Percentiles rank a stretch among this genome's conserved stretches.
phyloP scores from a whole-genome alignment of 2,329 filamentous ascomycete species.

The Fulvia fulva region DNA sequence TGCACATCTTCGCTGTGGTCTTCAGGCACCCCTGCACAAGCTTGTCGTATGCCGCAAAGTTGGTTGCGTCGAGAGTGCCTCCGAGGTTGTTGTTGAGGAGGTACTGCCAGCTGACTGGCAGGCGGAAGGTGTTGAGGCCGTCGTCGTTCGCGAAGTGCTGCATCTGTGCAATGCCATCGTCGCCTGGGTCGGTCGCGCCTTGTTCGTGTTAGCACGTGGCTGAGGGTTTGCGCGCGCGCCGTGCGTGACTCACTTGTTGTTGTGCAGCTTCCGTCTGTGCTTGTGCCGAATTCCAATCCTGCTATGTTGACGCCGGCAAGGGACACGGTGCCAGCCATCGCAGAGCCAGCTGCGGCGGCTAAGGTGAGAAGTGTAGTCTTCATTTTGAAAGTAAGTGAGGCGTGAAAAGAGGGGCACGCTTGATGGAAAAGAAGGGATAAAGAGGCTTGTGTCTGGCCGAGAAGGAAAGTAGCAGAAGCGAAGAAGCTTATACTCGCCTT shows the following conservation, averaged over 20 bases:
- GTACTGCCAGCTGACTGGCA: conserved; percentile 45
- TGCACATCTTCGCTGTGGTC: conserved; percentile 36
- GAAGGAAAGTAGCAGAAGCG: conserved; percentile 1
- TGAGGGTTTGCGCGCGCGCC: neutral
- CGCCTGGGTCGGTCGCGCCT: conserved; percentile 32
- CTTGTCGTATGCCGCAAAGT: conserved; percentile 28
- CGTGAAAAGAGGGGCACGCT: conserved; percentile 22
- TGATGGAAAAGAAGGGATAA: conserved; percentile 2
- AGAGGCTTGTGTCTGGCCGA: neutral
- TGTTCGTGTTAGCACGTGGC: neutral
- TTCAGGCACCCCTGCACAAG: conserved; percentile 30
- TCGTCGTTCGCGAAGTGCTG: conserved; percentile 54
- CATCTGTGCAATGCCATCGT: conserved; percentile 44
- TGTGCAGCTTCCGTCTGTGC: conserved; percentile 9
- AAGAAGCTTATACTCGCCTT: neutral
- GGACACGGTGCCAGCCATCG: conserved; percentile 23
- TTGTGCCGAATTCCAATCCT: conserved; percentile 33
- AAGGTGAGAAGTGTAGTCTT: conserved; percentile 21
- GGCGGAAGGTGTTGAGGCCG: conserved; percentile 54
- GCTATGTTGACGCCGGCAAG: conserved; percentile 33
- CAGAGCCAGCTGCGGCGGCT: conserved; percentile 18
- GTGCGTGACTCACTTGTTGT: neutral
- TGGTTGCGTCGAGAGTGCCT: conserved; percentile 23
- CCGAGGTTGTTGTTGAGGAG: conserved; percentile 27
- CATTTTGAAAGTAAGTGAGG: conserved; percentile 19